phyloP scores from a whole-genome alignment of 2,329 filamentous ascomycete species.

The Stachybotrys chartarum region DNA sequence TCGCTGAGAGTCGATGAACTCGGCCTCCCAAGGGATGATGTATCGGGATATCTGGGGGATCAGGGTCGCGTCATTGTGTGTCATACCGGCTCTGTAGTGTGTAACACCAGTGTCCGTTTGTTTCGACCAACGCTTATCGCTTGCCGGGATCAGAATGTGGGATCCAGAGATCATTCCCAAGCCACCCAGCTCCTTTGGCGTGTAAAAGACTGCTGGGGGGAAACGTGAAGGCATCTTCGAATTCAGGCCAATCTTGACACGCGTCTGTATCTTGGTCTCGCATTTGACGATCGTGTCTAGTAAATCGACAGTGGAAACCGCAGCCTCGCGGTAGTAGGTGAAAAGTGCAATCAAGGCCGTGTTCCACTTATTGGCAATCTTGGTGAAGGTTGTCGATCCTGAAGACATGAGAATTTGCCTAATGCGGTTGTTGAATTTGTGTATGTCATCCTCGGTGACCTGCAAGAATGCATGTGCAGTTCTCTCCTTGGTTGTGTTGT shows the following conservation, averaged over 20 bases:
- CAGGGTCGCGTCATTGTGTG: slow-evolving; percentile 92
- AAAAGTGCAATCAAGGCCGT: slow-evolving; percentile 94
- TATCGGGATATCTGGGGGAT: slow-evolving; percentile 99
- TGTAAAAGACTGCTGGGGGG: slow-evolving; percentile 97
- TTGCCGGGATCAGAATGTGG: slow-evolving; percentile 93
- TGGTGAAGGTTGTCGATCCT: slow-evolving; percentile 98
- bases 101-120: slow-evolving; percentile 97
- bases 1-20: slow-evolving; percentile 97
- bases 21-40: slow-evolving; percentile 97
- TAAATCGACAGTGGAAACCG: slow-evolving; percentile 88
- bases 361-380: slow-evolving; percentile 99
- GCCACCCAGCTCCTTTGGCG: slow-evolving; percentile 93
- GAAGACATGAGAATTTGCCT: slow-evolving; percentile 98
- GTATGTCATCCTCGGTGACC: slow-evolving; percentile 94
- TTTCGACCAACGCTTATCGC: slow-evolving; percentile 97
- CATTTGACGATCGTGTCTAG: slow-evolving; percentile 98
- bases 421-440: slow-evolving; percentile 99
- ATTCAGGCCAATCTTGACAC: slow-evolving; percentile 97
- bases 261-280: slow-evolving; percentile 97
- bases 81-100: slow-evolving; percentile 96
- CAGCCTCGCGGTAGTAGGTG: slow-evolving; percentile 96
- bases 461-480: slow-evolving; percentile 97
- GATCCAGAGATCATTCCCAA: slow-evolving; percentile 98
- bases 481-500: slow-evolving; percentile 93
- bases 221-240: slow-evolving; percentile 99